These are phyloP conservation scores for Aureobasidium lini DNA, from an alignment of 2,329 filamentous ascomycete species.

Conservation along the genomic window DNA sequence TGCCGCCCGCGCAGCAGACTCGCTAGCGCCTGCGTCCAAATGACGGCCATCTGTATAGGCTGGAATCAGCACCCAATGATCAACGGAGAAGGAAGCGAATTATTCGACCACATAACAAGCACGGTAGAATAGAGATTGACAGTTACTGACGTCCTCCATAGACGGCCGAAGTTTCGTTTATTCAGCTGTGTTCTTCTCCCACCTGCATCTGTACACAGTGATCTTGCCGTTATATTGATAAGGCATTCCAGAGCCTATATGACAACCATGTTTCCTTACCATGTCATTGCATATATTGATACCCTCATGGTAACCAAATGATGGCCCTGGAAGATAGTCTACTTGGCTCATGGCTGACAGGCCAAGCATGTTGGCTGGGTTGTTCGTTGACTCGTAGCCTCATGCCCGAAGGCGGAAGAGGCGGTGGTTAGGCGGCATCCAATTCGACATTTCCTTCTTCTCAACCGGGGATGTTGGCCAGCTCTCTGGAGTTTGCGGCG, in stretches of 20 bases:
- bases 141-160: background rate
- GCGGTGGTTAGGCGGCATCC: background rate
- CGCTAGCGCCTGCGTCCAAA: too few species aligned
- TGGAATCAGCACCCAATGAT: too few species aligned
- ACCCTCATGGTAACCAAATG: background rate
- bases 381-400: background rate
- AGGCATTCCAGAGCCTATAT: background rate
- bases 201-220: background rate
- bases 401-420: background rate
- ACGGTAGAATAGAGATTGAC: background rate
- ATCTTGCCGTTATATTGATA: background rate
- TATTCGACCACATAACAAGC: background rate
- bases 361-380: background rate
- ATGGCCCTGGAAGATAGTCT: background rate
- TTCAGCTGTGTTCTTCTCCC: background rate
- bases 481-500: constrained; percentile 68
- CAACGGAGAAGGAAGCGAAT: background rate
- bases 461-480: constrained; percentile 16
- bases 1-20: too few species aligned
- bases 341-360: background rate
- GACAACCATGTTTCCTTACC: background rate
- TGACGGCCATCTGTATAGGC: too few species aligned
- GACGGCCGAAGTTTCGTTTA: background rate
- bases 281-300: background rate
- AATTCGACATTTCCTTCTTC: background rate